phyloP scores from a whole-genome alignment of 305 asterid species.

The Coffea humblotiana region DNA sequence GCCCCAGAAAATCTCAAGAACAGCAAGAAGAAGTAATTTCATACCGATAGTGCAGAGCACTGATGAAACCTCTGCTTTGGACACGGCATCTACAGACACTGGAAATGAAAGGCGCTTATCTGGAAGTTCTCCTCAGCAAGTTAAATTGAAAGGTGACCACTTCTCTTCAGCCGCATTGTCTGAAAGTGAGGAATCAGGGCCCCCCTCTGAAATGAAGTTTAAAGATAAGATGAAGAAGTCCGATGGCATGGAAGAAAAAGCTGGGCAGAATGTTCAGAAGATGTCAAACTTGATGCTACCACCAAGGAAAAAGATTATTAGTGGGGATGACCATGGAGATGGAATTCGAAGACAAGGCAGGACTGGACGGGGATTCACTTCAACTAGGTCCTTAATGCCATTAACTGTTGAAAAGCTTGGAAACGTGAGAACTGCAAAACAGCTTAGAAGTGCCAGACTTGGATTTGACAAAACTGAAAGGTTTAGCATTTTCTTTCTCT shows the following conservation, averaged over 20 bases:
- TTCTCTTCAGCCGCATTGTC: conserved; percentile 70
- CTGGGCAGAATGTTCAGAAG: conserved; percentile 71
- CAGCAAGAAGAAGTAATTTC: conserved; percentile 77
- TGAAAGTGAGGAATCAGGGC: conserved; percentile 89
- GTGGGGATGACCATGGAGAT: conserved; percentile 61
- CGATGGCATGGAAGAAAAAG: conserved; percentile 64
- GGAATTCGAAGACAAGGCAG: conserved; percentile 89
- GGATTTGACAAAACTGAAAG: conserved; percentile 79
- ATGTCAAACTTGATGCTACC: conserved; percentile 75
- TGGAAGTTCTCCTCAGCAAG: conserved; percentile 69
- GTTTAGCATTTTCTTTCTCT: conserved; percentile 34
- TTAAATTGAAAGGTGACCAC: conserved; percentile 61
- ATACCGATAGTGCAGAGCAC: conserved; percentile 62
- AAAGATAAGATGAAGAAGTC: conserved; percentile 62
- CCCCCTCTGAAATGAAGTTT: conserved; percentile 68
- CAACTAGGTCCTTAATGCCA: conserved; percentile 71
- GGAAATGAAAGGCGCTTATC: conserved; percentile 60
- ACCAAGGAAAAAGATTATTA: conserved; percentile 65
- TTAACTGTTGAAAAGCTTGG: conserved; percentile 65
- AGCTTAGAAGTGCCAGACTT: conserved; percentile 79
- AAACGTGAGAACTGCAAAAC: conserved; percentile 75
- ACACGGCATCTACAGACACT: conserved; percentile 44
- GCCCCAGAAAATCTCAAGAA: conserved; percentile 80
- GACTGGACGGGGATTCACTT: conserved; percentile 66
- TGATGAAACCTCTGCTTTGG: conserved; percentile 55